Percentiles rank a stretch among this genome's conserved stretches.
These are phyloP conservation scores for Saturnispora mendoncae DNA, from an alignment of 805 yeast genomes.

Conservation along the genomic window DNA sequence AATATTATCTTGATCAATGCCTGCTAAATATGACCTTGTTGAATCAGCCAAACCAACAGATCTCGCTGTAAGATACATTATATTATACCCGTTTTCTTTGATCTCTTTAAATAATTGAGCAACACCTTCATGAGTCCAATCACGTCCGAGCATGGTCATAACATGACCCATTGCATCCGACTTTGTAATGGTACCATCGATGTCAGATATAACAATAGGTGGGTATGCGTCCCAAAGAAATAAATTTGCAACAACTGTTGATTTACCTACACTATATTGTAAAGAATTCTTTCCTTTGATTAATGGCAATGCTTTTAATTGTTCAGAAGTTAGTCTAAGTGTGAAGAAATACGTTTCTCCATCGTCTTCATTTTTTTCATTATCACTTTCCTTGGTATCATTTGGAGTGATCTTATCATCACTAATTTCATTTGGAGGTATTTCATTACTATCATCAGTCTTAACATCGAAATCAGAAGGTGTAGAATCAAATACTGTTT, in stretches of 20 bases:
- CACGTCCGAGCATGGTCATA: constrained; percentile 84
- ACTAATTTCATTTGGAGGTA: background rate
- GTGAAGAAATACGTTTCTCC: constrained; percentile 62
- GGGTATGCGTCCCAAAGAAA: constrained; percentile 76
- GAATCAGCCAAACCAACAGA: constrained; percentile 93
- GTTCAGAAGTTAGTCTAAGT: constrained; percentile 83
- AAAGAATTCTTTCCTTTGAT: constrained; percentile 73
- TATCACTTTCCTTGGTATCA: background rate
- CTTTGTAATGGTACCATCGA: constrained; percentile 96
- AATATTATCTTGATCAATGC: constrained; percentile 68
- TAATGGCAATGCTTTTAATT: constrained; percentile 62
- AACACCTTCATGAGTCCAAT: constrained; percentile 97
- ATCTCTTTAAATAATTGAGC: constrained; percentile 89
- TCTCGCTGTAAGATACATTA: constrained; percentile 88
- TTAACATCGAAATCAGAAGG: background rate
- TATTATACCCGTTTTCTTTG: constrained; percentile 77
- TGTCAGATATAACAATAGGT: constrained; percentile 93
- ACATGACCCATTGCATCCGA: constrained; percentile 98
- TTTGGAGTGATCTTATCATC: background rate
- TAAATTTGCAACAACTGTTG: constrained; percentile 62
- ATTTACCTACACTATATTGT: constrained; percentile 74
- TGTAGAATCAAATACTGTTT: background rate
- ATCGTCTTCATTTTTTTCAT: constrained; percentile 10
- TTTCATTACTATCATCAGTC: background rate
- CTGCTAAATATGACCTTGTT: constrained; percentile 73